Percentiles rank a stretch among this genome's conserved stretches.
Evolutionary conservation across 352 stramenopile genomes (phyloP).

Genomic region (Phytopythium vexans): DNA sequence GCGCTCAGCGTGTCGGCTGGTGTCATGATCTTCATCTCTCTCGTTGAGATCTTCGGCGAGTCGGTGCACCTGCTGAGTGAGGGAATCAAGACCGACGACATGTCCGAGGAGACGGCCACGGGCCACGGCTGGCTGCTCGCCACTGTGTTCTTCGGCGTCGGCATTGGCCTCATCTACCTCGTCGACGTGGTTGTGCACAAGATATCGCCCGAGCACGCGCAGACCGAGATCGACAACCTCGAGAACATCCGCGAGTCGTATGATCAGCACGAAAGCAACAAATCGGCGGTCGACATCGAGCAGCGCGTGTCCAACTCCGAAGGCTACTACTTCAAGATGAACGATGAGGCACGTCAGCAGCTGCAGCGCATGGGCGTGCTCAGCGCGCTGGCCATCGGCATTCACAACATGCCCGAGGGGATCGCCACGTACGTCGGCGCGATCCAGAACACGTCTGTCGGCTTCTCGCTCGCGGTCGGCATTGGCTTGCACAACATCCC

Average conservation of each 20-base stretch:
- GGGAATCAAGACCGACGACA: constrained; percentile 29
- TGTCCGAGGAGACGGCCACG: constrained; percentile 24
- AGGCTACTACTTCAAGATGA: constrained; percentile 18
- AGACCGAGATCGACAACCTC: constrained; percentile 33
- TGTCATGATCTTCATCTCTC: constrained; percentile 80
- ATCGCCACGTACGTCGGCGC: constrained; percentile 94
- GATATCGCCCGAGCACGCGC: constrained; percentile 23
- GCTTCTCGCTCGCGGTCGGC: constrained; percentile 89
- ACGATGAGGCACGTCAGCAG: constrained; percentile 10
- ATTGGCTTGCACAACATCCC: constrained; percentile 98
- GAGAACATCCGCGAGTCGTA: constrained; percentile 30
- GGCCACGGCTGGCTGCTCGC: constrained; percentile 72
- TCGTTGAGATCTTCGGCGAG: constrained; percentile 60
- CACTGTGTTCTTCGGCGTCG: constrained; percentile 85
- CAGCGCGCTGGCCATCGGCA: constrained; percentile 87
- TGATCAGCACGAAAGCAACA: constrained; percentile 16
- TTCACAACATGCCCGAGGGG: constrained; percentile 96
- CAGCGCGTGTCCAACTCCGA: constrained; percentile 14
- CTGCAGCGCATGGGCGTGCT: constrained; percentile 86
- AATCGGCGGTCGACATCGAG: constrained; percentile 22
- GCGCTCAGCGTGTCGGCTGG: constrained; percentile 59
- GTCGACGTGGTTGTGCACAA: constrained; percentile 42
- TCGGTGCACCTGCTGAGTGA: constrained; percentile 27
- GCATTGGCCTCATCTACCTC: constrained; percentile 61
- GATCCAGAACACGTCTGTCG: constrained; percentile 88